phyloP scores from a whole-genome alignment of 2,329 filamentous ascomycete species.

The Diaporthe sp. region DNA sequence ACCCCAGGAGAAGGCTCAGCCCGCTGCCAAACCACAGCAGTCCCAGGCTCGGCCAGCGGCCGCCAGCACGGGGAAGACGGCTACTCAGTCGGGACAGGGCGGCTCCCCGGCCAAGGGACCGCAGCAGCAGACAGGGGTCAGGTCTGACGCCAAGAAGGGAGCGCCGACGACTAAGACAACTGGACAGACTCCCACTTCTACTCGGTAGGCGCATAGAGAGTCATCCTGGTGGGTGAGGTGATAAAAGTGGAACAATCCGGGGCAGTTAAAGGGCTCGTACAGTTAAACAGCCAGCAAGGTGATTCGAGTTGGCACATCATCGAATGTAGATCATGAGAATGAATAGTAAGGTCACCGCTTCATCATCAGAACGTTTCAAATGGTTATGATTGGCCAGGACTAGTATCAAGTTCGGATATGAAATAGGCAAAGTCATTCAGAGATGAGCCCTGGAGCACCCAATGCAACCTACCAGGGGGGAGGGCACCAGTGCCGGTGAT shows the following conservation, averaged over 20 bases:
- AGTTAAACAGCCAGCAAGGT: background rate
- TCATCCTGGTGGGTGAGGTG: background rate
- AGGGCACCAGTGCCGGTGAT: too few relatives aligned
- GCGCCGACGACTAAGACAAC: background rate
- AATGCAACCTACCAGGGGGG: too few relatives aligned
- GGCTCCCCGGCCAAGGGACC: background rate
- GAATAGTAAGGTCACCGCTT: background rate
- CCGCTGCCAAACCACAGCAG: background rate
- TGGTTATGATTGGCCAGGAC: background rate
- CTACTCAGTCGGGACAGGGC: background rate
- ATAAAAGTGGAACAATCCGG: background rate
- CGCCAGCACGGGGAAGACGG: background rate
- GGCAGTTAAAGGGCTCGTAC: background rate
- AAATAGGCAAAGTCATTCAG: background rate
- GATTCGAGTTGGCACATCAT: background rate
- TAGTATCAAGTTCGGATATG: background rate
- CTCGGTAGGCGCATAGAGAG: background rate
- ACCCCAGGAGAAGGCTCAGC: background rate
- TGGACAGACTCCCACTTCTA: background rate
- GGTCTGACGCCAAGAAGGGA: background rate
- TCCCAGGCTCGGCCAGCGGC: background rate
- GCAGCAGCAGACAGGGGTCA: slow-evolving; percentile 1
- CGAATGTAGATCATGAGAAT: background rate
- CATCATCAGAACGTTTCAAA: background rate
- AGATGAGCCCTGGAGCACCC: too few relatives aligned